Percentiles rank a stretch among this genome's conserved stretches.
phyloP scores from a whole-genome alignment of 495 filamentous ascomycete species.

The Monascus purpureus region DNA sequence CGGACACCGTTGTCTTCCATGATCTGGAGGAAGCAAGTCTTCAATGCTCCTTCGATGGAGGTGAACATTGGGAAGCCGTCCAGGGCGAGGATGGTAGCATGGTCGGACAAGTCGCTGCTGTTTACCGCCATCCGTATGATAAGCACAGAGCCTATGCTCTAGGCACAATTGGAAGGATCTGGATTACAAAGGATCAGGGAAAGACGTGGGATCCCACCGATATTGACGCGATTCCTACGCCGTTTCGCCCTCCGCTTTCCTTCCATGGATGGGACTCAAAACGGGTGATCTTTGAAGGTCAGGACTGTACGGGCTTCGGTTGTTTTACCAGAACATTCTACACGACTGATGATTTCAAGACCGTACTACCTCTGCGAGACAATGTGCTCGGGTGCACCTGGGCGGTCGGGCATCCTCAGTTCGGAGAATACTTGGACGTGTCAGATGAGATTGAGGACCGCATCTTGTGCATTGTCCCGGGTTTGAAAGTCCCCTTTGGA shows the following conservation, averaged over 20 bases:
- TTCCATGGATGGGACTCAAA: constrained; percentile 74
- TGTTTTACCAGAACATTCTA: constrained; percentile 47
- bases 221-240: constrained; percentile 34
- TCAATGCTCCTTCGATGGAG: constrained; percentile 64
- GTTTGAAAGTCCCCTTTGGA: constrained; percentile 41
- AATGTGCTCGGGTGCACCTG: constrained; percentile 64
- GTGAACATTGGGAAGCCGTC: constrained; percentile 54
- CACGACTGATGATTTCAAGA: constrained; percentile 71
- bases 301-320: constrained; percentile 39
- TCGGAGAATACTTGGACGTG: constrained; percentile 44
- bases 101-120: constrained; percentile 41
- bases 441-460: constrained; percentile 46
- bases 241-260: constrained; percentile 29
- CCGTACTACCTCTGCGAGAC: constrained; percentile 43
- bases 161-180: constrained; percentile 51
- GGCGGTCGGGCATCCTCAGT: constrained; percentile 61
- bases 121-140: constrained; percentile 66
- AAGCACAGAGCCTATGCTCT: constrained; percentile 64
- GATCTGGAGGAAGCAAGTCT: constrained; percentile 41
- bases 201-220: constrained; percentile 65
- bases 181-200: constrained; percentile 66
- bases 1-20: constrained; percentile 58
- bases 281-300: constrained; percentile 69
- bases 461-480: constrained; percentile 65
- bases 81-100: constrained; percentile 39